Conservation (phyloP, 192 early-diverging fungal species). For the Podila clonocystis region DNA sequence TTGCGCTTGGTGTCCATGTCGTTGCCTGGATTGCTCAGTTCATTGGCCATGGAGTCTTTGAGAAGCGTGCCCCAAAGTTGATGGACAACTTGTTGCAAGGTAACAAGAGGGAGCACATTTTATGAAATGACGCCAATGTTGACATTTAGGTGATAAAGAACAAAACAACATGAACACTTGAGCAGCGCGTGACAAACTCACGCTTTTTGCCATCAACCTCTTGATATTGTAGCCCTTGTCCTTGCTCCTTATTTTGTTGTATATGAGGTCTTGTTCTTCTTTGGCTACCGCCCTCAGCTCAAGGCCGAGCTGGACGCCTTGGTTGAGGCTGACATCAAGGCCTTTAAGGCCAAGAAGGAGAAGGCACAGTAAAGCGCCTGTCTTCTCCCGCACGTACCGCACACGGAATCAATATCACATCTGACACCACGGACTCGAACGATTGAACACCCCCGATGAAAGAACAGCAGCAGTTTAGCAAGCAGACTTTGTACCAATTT, state of each 20-base stretch:
- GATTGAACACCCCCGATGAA: no score
- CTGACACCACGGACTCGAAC: no score
- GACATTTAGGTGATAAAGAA: background rate
- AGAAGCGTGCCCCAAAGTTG: constrained; percentile 88
- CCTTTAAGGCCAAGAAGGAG: constrained; percentile 53
- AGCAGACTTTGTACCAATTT: no score
- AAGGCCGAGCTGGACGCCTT: constrained; percentile 67
- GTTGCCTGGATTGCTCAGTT: constrained; percentile 90
- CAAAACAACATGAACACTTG: background rate
- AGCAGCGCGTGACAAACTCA: background rate
- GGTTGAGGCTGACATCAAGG: constrained; percentile 64
- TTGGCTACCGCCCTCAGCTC: constrained; percentile 83
- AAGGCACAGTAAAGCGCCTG: constrained; percentile 11
- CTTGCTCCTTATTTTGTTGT: constrained; percentile 97
- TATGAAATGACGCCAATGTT: background rate
- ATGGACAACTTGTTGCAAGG: constrained; percentile 88
- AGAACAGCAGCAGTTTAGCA: no score
- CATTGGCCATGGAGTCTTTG: constrained; percentile 87
- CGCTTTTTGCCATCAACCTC: background rate
- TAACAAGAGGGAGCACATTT: constrained; percentile 21
- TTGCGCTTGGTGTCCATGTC: constrained; percentile 72
- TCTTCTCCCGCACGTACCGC: background rate
- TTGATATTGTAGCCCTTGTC: constrained; percentile 71
- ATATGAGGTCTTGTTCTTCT: constrained; percentile 81
- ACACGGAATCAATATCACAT: background rate